Evolutionary conservation across 108 stramenopile species (phyloP).

Genomic region (Cyclotella sp.): DNA sequence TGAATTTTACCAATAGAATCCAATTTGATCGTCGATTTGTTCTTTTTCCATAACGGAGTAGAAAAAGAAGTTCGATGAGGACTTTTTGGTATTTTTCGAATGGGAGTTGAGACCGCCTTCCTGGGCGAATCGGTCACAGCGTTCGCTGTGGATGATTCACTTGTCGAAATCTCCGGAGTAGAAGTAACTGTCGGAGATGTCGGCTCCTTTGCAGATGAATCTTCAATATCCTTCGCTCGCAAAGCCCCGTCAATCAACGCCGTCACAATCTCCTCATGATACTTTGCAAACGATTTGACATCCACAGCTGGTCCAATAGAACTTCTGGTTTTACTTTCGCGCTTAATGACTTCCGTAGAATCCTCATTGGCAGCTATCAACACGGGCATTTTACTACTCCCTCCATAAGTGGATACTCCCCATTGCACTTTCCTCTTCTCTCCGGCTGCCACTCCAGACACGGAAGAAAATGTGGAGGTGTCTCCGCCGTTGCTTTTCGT

Average conservation of each 20-base stretch:
- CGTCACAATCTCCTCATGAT: slow-evolving; percentile 48
- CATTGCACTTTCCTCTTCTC: slow-evolving; percentile 8
- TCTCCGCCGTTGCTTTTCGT: neutral
- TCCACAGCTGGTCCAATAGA: neutral
- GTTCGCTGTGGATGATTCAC: neutral
- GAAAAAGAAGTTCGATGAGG: slow-evolving; percentile 5
- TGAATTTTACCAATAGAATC: neutral
- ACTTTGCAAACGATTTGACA: slow-evolving; percentile 18
- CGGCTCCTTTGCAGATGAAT: neutral
- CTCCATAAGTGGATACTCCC: neutral
- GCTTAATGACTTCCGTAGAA: slow-evolving; percentile 8
- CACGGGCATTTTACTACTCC: neutral
- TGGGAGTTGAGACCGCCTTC: neutral
- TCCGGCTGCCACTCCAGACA: too few species aligned
- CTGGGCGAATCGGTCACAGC: neutral
- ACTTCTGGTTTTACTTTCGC: neutral
- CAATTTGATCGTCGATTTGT: slow-evolving; percentile 4
- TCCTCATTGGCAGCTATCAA: slow-evolving; percentile 13
- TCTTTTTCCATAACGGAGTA: slow-evolving; percentile 21
- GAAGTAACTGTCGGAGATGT: neutral
- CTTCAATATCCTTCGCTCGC: slow-evolving; percentile 3
- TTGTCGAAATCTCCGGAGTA: neutral
- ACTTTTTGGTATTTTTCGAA: slow-evolving; percentile 9
- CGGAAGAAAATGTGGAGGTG: neutral
- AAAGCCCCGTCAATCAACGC: slow-evolving; percentile 46